Conservation (phyloP, 176 grass and related monocot species). For the Triticum turgidum region DNA sequence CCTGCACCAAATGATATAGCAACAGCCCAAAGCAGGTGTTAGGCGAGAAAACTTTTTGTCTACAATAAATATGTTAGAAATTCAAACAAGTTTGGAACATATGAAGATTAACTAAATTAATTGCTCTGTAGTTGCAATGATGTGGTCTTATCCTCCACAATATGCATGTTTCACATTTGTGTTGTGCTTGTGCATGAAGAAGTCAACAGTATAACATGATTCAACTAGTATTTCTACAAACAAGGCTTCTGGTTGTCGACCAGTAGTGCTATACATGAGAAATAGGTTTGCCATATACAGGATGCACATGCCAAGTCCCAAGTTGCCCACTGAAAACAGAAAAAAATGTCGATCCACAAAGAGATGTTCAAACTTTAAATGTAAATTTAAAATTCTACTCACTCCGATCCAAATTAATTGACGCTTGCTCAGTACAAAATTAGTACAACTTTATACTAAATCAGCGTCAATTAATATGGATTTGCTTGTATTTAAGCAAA, state of each 20-base stretch:
- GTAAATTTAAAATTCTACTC: background rate
- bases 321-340: background rate
- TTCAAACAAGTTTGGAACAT: conserved; percentile 1
- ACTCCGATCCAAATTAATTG: too few relatives aligned
- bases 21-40: background rate
- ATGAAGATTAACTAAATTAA: conserved; percentile 5
- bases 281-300: conserved; percentile 9
- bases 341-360: background rate
- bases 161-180: background rate
- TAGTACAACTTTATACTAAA: too few relatives aligned
- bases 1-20: conserved; percentile 44
- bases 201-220: background rate
- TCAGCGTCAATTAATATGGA: too few relatives aligned
- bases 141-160: background rate
- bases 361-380: background rate
- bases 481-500: background rate
- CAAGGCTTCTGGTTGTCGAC: background rate
- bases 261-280: background rate
- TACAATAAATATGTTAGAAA: conserved; percentile 9
- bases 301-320: background rate
- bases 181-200: conserved; percentile 2
- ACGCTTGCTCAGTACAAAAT: too few relatives aligned
- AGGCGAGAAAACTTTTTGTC: background rate
- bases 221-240: conserved; percentile 15
- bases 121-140: background rate